These are phyloP conservation scores for Blastobotrys arbuscula DNA, from an alignment of 1,139 yeast genomes.

Conservation along the genomic window DNA sequence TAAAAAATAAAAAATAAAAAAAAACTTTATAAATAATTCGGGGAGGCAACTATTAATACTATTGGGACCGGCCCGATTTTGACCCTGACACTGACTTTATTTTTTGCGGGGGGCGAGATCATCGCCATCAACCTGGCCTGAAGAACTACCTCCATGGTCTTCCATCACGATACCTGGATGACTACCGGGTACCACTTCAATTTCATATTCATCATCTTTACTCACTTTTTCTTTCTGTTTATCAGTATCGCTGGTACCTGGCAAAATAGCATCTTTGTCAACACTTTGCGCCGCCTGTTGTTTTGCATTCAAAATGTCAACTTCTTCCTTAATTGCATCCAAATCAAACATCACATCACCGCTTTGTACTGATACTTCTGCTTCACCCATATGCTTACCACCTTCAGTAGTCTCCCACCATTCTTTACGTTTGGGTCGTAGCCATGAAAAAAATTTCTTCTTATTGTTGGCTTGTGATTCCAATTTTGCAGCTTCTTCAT, in stretches of 20 bases:
- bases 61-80: no score
- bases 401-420: constrained; percentile 78
- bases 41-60: no score
- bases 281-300: background rate
- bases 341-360: constrained; percentile 34
- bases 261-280: constrained; percentile 15
- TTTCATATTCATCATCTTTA: constrained; percentile 10
- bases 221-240: constrained; percentile 9
- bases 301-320: constrained; percentile 22
- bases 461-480: constrained; percentile 33
- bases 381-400: constrained; percentile 19
- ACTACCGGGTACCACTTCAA: background rate
- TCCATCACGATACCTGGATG: constrained; percentile 10
- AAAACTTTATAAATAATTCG: no score
- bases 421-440: constrained; percentile 70
- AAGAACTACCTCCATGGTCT: no score
- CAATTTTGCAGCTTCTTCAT: constrained; percentile 24
- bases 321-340: constrained; percentile 35
- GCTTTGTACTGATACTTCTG: constrained; percentile 15
- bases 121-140: no score
- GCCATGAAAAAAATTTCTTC: constrained; percentile 44
- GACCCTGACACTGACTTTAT: no score
- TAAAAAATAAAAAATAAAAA: no score
- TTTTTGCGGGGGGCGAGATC: no score
- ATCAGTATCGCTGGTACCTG: constrained; percentile 8